Evolutionary conservation across 495 filamentous ascomycete genomes (phyloP).

Genomic region (Penicillium psychrofluorescens): DNA sequence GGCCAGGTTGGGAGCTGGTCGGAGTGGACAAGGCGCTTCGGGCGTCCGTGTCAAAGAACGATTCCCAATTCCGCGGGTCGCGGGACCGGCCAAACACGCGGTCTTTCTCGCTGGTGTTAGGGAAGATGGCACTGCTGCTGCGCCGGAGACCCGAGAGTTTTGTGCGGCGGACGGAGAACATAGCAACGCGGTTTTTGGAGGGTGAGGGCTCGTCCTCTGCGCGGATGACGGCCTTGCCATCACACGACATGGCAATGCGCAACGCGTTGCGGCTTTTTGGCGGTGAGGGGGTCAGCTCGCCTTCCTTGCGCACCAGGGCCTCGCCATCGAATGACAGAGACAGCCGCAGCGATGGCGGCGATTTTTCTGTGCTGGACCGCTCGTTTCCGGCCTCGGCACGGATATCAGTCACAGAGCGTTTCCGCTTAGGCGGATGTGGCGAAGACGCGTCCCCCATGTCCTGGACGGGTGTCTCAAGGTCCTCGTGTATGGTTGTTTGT

Average conservation of each 20-base stretch:
- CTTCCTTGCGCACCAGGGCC: slow-evolving; percentile 65
- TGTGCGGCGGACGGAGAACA: slow-evolving; percentile 42
- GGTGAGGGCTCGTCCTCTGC: slow-evolving; percentile 40
- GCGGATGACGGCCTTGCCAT: slow-evolving; percentile 44
- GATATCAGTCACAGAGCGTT: slow-evolving; percentile 30
- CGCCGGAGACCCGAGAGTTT: slow-evolving; percentile 52
- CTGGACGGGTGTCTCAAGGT: slow-evolving; percentile 10
- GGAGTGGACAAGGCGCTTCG: slow-evolving; percentile 64
- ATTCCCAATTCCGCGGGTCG: slow-evolving; percentile 80
- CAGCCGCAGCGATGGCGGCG: slow-evolving; percentile 44
- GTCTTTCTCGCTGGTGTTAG: slow-evolving; percentile 30
- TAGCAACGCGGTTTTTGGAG: slow-evolving; percentile 46
- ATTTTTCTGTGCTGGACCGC: slow-evolving; percentile 20
- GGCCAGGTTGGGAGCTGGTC: slow-evolving; percentile 63
- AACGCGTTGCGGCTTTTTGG: slow-evolving; percentile 44
- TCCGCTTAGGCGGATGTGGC: slow-evolving; percentile 25
- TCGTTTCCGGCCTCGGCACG: slow-evolving; percentile 6
- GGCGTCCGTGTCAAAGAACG: slow-evolving; percentile 66
- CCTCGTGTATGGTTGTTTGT: slow-evolving; percentile 18
- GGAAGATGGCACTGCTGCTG: slow-evolving; percentile 51
- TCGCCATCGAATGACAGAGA: slow-evolving; percentile 77
- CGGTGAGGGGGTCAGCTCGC: slow-evolving; percentile 62
- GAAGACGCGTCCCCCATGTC: slow-evolving; percentile 12
- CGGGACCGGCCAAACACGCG: slow-evolving; percentile 61
- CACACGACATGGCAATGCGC: slow-evolving; percentile 43